These are phyloP conservation scores for Penicillium salamii DNA, from an alignment of 495 filamentous ascomycete species.

Conservation along the genomic window DNA sequence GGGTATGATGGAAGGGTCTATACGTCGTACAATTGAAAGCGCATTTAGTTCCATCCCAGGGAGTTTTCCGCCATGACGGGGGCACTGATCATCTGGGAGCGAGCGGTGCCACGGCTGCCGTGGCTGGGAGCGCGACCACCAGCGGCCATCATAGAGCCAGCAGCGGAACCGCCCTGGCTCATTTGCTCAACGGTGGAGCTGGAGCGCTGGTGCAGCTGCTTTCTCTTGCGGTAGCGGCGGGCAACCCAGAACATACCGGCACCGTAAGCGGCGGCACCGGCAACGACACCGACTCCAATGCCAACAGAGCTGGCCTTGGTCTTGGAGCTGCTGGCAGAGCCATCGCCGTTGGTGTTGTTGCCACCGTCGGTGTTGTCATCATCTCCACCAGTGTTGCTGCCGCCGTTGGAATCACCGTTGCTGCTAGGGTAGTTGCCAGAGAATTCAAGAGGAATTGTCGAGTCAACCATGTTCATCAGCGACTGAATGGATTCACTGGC, in stretches of 20 bases:
- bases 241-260: constrained; percentile 98
- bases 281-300: constrained; percentile 74
- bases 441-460: constrained; percentile 73
- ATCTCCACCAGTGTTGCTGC: constrained; percentile 6
- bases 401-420: constrained; percentile 23
- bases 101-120: constrained; percentile 66
- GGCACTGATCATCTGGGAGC: constrained; percentile 72
- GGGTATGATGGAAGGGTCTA: background rate
- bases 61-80: constrained; percentile 98
- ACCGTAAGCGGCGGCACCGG: constrained; percentile 85
- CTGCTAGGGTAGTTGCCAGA: constrained; percentile 43
- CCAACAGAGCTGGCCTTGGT: constrained; percentile 74
- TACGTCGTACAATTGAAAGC: constrained; percentile 9
- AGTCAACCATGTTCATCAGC: constrained; percentile 79
- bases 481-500: constrained; percentile 52
- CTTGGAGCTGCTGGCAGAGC: constrained; percentile 48
- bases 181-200: constrained; percentile 55
- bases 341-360: constrained; percentile 34
- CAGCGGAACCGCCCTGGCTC: constrained; percentile 41
- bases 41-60: constrained; percentile 87
- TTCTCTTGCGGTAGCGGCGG: constrained; percentile 86
- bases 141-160: constrained; percentile 31
- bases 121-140: constrained; percentile 48
- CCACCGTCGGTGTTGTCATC: constrained; percentile 36
- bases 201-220: constrained; percentile 73